phyloP scores from a whole-genome alignment of 2,329 filamentous ascomycete species.

The Rutstroemia sydowiana region DNA sequence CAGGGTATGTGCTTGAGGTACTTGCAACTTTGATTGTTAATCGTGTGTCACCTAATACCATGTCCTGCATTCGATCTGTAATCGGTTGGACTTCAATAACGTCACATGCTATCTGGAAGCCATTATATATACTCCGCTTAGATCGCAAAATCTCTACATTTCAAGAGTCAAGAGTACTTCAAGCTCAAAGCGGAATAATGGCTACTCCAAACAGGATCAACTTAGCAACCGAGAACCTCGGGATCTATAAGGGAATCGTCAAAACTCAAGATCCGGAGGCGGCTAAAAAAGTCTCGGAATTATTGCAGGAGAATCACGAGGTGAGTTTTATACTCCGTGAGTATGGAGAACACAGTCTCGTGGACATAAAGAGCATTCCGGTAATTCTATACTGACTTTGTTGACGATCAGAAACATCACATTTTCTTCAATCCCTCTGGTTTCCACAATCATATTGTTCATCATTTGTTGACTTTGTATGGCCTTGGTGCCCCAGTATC shows the following conservation, averaged over 20 bases:
- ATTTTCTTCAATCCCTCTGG: slow-evolving; percentile 71
- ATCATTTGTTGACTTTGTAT: slow-evolving; percentile 70
- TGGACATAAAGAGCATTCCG: background rate
- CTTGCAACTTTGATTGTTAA: no score
- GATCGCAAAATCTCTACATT: slow-evolving; percentile 11
- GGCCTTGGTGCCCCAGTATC: slow-evolving; percentile 60
- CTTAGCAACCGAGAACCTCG: slow-evolving; percentile 42
- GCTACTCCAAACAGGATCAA: slow-evolving; percentile 36
- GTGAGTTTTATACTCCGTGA: slow-evolving; percentile 23
- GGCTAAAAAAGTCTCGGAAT: slow-evolving; percentile 53
- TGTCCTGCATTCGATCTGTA: no score
- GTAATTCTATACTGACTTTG: slow-evolving; percentile 1
- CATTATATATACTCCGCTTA: background rate
- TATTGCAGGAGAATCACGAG: slow-evolving; percentile 72
- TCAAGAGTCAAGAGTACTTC: slow-evolving; percentile 11
- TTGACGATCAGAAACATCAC: slow-evolving; percentile 52
- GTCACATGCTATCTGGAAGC: background rate
- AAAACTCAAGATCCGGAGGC: slow-evolving; percentile 43
- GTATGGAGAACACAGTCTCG: background rate
- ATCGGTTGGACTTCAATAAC: background rate
- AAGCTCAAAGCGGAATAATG: slow-evolving; percentile 13
- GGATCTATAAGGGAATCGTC: slow-evolving; percentile 39
- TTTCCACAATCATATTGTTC: slow-evolving; percentile 80
- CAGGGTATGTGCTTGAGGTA: no score
- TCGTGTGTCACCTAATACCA: no score